Evolutionary conservation across 495 filamentous ascomycete species (phyloP).

Genomic region (Jackrogersella multiformis): DNA sequence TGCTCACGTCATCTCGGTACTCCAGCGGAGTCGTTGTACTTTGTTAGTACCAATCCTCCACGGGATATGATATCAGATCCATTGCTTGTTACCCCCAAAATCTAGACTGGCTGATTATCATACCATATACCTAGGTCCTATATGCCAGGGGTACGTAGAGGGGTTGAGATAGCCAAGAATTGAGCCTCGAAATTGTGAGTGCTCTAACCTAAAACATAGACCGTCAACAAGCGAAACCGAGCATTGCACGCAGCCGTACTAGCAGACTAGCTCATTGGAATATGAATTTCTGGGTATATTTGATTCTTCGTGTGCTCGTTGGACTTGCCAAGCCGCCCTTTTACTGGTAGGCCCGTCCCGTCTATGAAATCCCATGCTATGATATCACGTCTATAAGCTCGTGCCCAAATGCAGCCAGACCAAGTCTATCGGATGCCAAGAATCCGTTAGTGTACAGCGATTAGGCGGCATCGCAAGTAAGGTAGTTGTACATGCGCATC

Average conservation of each 20-base stretch:
- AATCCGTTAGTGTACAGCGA: neutral
- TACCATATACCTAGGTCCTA: neutral
- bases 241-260: neutral
- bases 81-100: neutral
- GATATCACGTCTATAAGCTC: slow-evolving; percentile 3
- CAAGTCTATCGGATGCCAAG: slow-evolving; percentile 1
- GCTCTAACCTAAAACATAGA: neutral
- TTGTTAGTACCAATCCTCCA: neutral
- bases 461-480: neutral
- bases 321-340: neutral
- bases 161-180: neutral
- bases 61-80: slow-evolving; percentile 3
- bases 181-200: neutral
- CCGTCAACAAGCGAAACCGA: neutral
- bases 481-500: neutral
- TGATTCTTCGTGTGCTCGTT: neutral
- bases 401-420: neutral
- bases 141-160: neutral
- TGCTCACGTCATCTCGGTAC: slow-evolving; percentile 12
- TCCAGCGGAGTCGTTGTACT: no score
- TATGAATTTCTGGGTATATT: slow-evolving; percentile 3
- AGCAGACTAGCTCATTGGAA: neutral
- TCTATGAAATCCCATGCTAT: neutral
- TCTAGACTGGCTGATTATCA: neutral
- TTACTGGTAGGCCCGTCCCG: neutral